Conservation (phyloP, 768 basidiomycete species). For the Hydnum rufescens region DNA sequence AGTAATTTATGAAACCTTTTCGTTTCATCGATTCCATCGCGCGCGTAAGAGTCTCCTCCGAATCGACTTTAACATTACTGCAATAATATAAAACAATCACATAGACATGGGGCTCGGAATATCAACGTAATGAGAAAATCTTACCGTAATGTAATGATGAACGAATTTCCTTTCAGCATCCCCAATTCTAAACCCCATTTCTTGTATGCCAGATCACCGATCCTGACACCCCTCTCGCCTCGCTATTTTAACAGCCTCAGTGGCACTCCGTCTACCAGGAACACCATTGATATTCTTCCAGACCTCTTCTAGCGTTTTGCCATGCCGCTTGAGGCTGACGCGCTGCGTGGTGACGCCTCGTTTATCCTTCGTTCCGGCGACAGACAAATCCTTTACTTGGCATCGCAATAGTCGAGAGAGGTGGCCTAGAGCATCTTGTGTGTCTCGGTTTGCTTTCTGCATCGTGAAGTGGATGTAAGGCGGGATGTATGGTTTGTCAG, state of each 20-base stretch:
- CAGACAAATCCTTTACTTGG: conserved; percentile 59
- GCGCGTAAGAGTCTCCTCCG: conserved; percentile 47
- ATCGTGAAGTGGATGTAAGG: conserved; percentile 92
- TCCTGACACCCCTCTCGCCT: conserved; percentile 75
- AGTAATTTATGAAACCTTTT: conserved; percentile 94
- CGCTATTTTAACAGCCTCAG: conserved; percentile 45
- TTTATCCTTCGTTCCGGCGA: conserved; percentile 96
- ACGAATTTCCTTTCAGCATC: conserved; percentile 91
- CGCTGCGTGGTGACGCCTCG: conserved; percentile 91
- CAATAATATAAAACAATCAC: background rate
- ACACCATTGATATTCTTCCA: conserved; percentile 69
- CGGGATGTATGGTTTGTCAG: conserved; percentile 4
- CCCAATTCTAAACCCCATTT: conserved; percentile 74
- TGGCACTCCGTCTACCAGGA: conserved; percentile 31
- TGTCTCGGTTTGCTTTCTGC: conserved; percentile 95
- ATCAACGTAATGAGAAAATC: conserved; percentile 12
- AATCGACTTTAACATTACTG: conserved; percentile 73
- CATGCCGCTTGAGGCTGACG: conserved; percentile 59
- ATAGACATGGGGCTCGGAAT: background rate
- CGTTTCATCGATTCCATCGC: conserved; percentile 59
- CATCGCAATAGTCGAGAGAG: conserved; percentile 62
- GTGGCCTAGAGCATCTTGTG: conserved; percentile 77
- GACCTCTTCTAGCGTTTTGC: conserved; percentile 59
- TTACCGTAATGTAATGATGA: conserved; percentile 84
- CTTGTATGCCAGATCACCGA: conserved; percentile 74